Evolutionary conservation across 2,329 filamentous ascomycete species (phyloP), one percentile per base, ranked within the genome.

Genomic region (Cryphonectria radicalis): DNA sequence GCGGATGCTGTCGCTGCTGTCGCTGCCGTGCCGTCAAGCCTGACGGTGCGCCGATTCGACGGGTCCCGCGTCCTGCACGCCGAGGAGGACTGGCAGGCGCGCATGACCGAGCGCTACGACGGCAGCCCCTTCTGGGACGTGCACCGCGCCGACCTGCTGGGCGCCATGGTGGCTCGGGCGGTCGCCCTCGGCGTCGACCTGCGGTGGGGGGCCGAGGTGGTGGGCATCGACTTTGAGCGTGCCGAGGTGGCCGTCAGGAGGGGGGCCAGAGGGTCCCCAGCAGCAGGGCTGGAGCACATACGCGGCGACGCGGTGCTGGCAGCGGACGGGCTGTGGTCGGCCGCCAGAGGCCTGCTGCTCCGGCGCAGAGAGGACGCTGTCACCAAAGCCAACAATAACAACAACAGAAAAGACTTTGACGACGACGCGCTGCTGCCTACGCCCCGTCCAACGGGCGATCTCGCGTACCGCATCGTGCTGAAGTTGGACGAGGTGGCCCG

Each of bases 341-440:
- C 19, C 17, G 17, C 17, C 46, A 22, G 46, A 50, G 46, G 19
- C 17, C 19, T 22, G 7, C 22, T 50, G 46, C 17, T 50, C 43
- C 43, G 43, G 17, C 43, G 43, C 43, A 0, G 83, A 87, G 10
- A 81, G 89, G 43, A 40, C 1, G 37, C 37, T 40, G 37, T 40
- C 37, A 40, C 37, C 8, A 40, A 11, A 40, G 8, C 7, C 5
- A 11, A 40, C 37, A 40, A 40, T 8, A 40, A 40, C 4, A 40
- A 40, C 4, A 40, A 40, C 10, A 4, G 5, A 6, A 10, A 40
- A 1, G 37, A 82, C 42, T 5, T 3, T 1, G 11, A 46, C 10
- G 43, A 14, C 4, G 43, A 46, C 43, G 1, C 43, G 1, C 43
- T 46, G 43, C 43, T n/a, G 46, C 17, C 4, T 7, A 50, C 5